Percentiles rank a stretch among this genome's conserved stretches.
phyloP scores from a whole-genome alignment of 2,329 filamentous ascomycete species.

The Aspergillus pseudotamarii region DNA sequence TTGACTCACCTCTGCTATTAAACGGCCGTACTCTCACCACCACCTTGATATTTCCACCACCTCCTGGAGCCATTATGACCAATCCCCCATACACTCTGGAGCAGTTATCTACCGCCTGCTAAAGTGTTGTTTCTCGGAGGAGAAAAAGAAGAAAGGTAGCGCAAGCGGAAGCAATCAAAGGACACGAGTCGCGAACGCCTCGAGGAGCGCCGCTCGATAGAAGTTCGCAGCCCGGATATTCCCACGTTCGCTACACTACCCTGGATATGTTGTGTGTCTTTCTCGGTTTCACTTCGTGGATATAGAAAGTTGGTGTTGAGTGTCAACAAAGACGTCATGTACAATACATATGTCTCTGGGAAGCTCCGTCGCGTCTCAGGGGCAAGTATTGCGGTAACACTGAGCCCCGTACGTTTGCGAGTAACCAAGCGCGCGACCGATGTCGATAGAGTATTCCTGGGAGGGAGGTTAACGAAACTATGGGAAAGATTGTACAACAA shows the following conservation, averaged over 20 bases:
- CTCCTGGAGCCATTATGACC: conserved; percentile 65
- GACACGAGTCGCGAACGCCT: conserved; percentile 37
- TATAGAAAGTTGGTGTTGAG: conserved; percentile 20
- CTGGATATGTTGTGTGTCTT: conserved; percentile 9
- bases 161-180: conserved; percentile 16
- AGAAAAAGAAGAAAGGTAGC: conserved; percentile 14
- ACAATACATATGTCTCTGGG: conserved; percentile 31
- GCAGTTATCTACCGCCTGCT: conserved; percentile 18
- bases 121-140: conserved; percentile 14
- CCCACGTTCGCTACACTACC: background rate
- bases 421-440: conserved; percentile 6
- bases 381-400: conserved; percentile 13
- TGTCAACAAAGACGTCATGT: conserved; percentile 45
- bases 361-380: conserved; percentile 20
- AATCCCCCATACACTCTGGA: conserved; percentile 40
- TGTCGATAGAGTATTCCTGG: background rate
- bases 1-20: conserved; percentile 78
- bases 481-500: conserved; percentile 6
- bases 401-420: conserved; percentile 2
- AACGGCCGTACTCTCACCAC: conserved; percentile 96
- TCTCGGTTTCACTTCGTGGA: conserved; percentile 13
- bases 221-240: conserved; percentile 17
- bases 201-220: conserved; percentile 32
- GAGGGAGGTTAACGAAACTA: background rate
- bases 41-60: conserved; percentile 98